Evolutionary conservation across 164 flowering plant genomes (phyloP), one percentile per base, ranked within the genome.

Genomic region (Sextonia rubra): DNA sequence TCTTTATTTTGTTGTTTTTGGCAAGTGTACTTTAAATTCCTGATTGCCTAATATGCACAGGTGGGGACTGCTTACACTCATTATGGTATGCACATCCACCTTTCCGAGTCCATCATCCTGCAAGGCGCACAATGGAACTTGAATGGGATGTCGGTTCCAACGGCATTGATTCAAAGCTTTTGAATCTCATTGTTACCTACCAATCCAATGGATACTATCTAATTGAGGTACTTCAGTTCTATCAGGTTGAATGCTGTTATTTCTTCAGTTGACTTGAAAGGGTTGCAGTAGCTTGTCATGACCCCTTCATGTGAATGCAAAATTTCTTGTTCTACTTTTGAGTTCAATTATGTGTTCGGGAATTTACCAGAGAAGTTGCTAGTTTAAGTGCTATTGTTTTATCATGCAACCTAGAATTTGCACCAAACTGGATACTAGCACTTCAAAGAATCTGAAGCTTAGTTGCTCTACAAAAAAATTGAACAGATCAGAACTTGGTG

Each of bases 61-160:
- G 86, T n/a, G 75, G 75, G 68, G 78, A 74, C 62, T 76, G 69
- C 37, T 77, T 78, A 24, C 75, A 77, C 68, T 77, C 94, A 69
- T 77, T 93, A 73, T 95, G 99, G 99, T 90, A 90, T 80, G 69
- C 89, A 49, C 77, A 85, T 74, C 94, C 95, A 72, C 97, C 99
- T 65, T 95, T 93, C 74, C 84, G 99, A 79, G 86, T 90, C 73
- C 84, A 90, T 82, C 93, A 95, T 79, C 29, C 15, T 75, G 92
- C 91, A 65, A 86, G 70, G 71, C 84, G 79, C 27, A 78, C 80
- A n/a, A 77, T 93, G 82, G 94, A 89, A 69, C 81, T 91, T 73
- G 89, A 91, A 76, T 93, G 89, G 94, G 90, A 89, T 24, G 82
- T 78, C 78, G 91, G 85, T 27, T 74, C 70, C 70, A 84, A 82